Evolutionary conservation across 257 asterid species (phyloP).

Genomic region (Plectranthus barbatus): DNA sequence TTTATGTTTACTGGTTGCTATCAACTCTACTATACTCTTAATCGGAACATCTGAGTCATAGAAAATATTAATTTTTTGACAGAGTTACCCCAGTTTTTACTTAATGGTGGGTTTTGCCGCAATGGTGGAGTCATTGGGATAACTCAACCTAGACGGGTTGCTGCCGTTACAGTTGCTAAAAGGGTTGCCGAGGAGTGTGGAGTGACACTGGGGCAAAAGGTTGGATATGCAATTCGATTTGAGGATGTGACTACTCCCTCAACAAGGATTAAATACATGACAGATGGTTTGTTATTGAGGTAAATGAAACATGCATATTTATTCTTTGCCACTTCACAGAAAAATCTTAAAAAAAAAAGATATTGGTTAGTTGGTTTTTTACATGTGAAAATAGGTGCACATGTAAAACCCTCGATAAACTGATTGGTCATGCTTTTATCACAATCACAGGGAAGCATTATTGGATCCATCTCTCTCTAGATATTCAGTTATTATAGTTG

Average conservation of each 20-base stretch:
- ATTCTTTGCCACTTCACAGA: background rate
- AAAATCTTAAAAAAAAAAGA: background rate
- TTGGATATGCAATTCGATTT: slow-evolving; percentile 91
- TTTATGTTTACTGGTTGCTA: background rate
- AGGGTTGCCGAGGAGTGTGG: slow-evolving; percentile 95
- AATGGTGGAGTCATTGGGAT: slow-evolving; percentile 81
- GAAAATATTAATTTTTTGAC: slow-evolving; percentile 22
- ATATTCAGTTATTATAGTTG: slow-evolving; percentile 89
- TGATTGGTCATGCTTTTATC: slow-evolving; percentile 13
- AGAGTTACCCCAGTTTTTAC: slow-evolving; percentile 90
- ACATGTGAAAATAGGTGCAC: background rate
- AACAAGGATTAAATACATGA: slow-evolving; percentile 89
- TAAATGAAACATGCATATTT: slow-evolving; percentile 16
- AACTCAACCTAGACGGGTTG: slow-evolving; percentile 98
- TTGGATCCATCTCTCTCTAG: slow-evolving; percentile 78
- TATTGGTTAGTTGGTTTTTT: background rate
- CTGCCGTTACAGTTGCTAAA: slow-evolving; percentile 91
- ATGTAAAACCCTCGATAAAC: background rate
- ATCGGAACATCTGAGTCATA: slow-evolving; percentile 5
- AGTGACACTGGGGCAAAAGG: slow-evolving; percentile 65
- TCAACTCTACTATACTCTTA: background rate
- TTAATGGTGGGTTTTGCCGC: slow-evolving; percentile 70
- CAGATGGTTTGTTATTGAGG: slow-evolving; percentile 93
- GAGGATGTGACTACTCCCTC: slow-evolving; percentile 77
- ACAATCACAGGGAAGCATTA: slow-evolving; percentile 72